These are phyloP conservation scores for Tetrahymena thermophila DNA, from an alignment of 73 alveolate species.

Conservation along the genomic window DNA sequence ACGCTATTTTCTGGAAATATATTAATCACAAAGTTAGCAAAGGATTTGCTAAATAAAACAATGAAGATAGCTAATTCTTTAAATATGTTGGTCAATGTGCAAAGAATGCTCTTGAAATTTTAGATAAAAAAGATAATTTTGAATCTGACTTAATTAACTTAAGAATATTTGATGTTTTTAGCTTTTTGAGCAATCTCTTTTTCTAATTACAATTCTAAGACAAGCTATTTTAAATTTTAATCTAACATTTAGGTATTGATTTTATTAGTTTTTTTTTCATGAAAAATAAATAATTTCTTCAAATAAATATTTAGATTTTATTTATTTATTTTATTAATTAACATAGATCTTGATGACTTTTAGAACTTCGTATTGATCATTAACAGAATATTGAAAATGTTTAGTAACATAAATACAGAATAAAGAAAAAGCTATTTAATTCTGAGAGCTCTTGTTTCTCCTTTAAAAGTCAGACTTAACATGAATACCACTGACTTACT, in stretches of 20 bases:
- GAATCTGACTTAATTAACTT: not conserved
- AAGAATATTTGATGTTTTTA: not conserved
- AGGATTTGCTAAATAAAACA: not conserved
- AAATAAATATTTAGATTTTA: too few relatives aligned
- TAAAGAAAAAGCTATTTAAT: not conserved
- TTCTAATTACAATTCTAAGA: not conserved
- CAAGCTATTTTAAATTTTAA: not conserved
- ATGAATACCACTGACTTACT: not conserved
- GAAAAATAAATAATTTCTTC: too few relatives aligned
- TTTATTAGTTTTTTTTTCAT: not conserved
- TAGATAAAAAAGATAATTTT: not conserved
- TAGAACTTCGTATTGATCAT: not conserved
- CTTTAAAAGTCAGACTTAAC: not conserved
- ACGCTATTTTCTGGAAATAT: not conserved
- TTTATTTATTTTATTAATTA: not conserved
- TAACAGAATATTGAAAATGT: not conserved
- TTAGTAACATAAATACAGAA: not conserved
- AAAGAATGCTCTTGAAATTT: not conserved
- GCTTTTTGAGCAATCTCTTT: not conserved
- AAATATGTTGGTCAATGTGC: not conserved
- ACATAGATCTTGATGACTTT: not conserved
- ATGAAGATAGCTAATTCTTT: not conserved
- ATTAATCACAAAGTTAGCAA: not conserved
- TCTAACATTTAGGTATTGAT: not conserved
- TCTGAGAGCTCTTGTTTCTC: not conserved